Conservation (phyloP, 2,329 filamentous ascomycete genomes). For the Pestalotiopsis sp. region DNA sequence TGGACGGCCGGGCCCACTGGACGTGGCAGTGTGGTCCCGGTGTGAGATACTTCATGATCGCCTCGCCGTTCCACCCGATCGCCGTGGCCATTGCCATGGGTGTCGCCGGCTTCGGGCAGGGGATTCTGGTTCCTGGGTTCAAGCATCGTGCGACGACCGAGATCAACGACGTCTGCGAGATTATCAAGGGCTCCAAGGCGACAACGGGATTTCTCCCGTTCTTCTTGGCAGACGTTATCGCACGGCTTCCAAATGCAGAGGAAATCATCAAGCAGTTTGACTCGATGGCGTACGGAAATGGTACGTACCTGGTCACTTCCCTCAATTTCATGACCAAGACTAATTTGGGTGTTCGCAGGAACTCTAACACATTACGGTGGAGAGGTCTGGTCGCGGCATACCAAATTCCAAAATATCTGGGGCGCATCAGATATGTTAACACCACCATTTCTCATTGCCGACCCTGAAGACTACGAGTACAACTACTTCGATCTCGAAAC, state of each 20-base stretch:
- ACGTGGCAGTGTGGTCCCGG: slow-evolving; percentile 9
- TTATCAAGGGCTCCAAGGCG: slow-evolving; percentile 10
- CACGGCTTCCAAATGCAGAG: slow-evolving; percentile 9
- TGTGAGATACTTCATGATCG: slow-evolving; percentile 12
- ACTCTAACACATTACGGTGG: slow-evolving; percentile 13
- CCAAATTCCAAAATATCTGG: slow-evolving; percentile 9
- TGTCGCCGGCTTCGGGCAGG: slow-evolving; percentile 3
- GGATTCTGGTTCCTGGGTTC: slow-evolving; percentile 9
- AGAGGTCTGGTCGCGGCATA: slow-evolving; percentile 12
- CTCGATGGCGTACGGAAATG: slow-evolving; percentile 12
- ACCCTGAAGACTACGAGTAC: slow-evolving; percentile 16
- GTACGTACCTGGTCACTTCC: background rate
- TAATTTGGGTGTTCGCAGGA: background rate
- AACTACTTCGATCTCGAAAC: slow-evolving; percentile 10
- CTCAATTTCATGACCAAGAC: background rate
- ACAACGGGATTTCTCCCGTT: slow-evolving; percentile 12
- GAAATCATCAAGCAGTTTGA: slow-evolving; percentile 12
- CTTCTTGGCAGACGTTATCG: slow-evolving; percentile 14
- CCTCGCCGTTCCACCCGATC: slow-evolving; percentile 14
- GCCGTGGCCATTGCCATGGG: slow-evolving; percentile 13
- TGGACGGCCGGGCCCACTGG: slow-evolving; percentile 13
- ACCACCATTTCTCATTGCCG: slow-evolving; percentile 9
- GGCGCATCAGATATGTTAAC: slow-evolving; percentile 10
- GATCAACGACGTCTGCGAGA: slow-evolving; percentile 13
- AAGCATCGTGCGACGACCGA: slow-evolving; percentile 10